These are phyloP conservation scores for Linnemannia schmuckeri DNA, from an alignment of 192 early-diverging fungal genomes.

Conservation along the genomic window DNA sequence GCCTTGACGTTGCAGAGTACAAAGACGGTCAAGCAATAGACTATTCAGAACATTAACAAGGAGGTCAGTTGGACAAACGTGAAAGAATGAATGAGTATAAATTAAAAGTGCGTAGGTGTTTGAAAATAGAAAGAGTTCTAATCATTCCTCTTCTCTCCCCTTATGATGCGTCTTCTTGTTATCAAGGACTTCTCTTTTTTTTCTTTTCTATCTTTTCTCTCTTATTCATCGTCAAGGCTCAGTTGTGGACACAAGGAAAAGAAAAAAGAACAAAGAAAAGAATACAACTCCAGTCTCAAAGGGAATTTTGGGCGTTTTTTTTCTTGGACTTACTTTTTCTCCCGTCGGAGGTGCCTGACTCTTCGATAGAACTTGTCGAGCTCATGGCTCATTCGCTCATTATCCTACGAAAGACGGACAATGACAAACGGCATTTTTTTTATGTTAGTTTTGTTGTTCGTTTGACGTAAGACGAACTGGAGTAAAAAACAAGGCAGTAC, in stretches of 20 bases:
- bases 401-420: conserved; percentile 18
- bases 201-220: not conserved
- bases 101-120: too few species aligned
- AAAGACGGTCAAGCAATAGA: conserved; percentile 37
- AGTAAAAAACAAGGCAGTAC: not conserved
- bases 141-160: too few species aligned
- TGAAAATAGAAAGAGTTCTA: too few species aligned
- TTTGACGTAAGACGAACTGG: not conserved
- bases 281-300: not conserved
- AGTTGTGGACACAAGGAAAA: too few species aligned
- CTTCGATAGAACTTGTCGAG: conserved; percentile 37
- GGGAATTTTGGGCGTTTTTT: not conserved
- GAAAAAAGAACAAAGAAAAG: too few species aligned
- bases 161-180: too few species aligned
- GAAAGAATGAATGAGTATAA: not conserved
- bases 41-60: conserved; percentile 1
- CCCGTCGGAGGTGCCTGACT: conserved; percentile 36
- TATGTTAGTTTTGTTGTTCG: not conserved
- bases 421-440: not conserved
- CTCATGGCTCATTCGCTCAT: conserved; percentile 30
- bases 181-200: not conserved
- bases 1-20: conserved; percentile 11
- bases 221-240: not conserved
- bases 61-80: not conserved
- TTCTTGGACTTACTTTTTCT: conserved; percentile 42